Evolutionary conservation across 2,329 filamentous ascomycete species (phyloP).

Genomic region (Catunica adiposa): DNA sequence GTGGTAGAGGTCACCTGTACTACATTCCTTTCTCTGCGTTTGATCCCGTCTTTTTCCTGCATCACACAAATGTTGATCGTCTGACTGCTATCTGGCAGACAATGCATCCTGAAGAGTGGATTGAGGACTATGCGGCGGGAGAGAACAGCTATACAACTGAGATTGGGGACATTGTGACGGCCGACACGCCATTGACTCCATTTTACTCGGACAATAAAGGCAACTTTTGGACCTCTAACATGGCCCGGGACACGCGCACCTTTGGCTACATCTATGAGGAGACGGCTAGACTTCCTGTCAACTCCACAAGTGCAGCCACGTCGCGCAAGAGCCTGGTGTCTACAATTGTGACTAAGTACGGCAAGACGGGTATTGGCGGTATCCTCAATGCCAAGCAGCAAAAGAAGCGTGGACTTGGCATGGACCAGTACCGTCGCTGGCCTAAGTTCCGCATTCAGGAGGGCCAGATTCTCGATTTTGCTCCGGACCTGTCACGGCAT

Average conservation of each 20-base stretch:
- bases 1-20: slow-evolving; percentile 49
- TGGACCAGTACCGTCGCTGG: slow-evolving; percentile 2
- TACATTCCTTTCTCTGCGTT: slow-evolving; percentile 58
- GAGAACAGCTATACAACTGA: slow-evolving; percentile 45
- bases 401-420: slow-evolving; percentile 3
- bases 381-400: slow-evolving; percentile 35
- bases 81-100: slow-evolving; percentile 63
- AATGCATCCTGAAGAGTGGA: slow-evolving; percentile 51
- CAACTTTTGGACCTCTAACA: slow-evolving; percentile 51
- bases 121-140: slow-evolving; percentile 37
- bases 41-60: slow-evolving; percentile 64
- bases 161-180: slow-evolving; percentile 36
- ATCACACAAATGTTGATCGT: slow-evolving; percentile 62
- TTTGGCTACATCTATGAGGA: slow-evolving; percentile 68
- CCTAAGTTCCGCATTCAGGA: slow-evolving; percentile 14
- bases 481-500: slow-evolving; percentile 13
- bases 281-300: slow-evolving; percentile 20
- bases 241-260: slow-evolving; percentile 37
- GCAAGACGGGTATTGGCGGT: slow-evolving; percentile 27
- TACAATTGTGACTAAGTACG: slow-evolving; percentile 23
- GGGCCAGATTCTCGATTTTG: slow-evolving; percentile 11
- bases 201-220: slow-evolving; percentile 45
- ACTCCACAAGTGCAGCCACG: slow-evolving; percentile 7
- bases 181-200: slow-evolving; percentile 44
- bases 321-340: slow-evolving; percentile 14